These are phyloP conservation scores for Phytophthora sp. DNA, from an alignment of 352 stramenopile genomes.

Conservation along the genomic window DNA sequence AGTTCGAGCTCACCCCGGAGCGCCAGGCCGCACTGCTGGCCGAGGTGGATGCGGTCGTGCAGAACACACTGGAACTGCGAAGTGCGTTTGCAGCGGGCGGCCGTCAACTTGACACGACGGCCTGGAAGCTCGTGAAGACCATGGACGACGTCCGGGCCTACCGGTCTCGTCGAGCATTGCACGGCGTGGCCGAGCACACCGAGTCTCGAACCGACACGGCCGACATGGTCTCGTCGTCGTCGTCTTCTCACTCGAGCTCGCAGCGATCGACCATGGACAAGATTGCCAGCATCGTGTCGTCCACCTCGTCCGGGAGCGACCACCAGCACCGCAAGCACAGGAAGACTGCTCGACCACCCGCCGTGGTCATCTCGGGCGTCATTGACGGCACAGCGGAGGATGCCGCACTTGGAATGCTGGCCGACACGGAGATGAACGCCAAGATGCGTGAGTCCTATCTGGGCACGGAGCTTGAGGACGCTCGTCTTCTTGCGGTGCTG, in stretches of 20 bases:
- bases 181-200: constrained; percentile 24
- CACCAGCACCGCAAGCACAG: constrained; percentile 15
- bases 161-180: constrained; percentile 34
- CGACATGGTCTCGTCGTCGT: constrained; percentile 28
- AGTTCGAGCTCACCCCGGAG: constrained; percentile 29
- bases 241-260: constrained; percentile 32
- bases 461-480: constrained; percentile 41
- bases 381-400: constrained; percentile 49
- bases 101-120: constrained; percentile 35
- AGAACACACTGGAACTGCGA: constrained; percentile 38
- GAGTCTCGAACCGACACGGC: constrained; percentile 26
- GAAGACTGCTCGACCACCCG: constrained; percentile 33
- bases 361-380: constrained; percentile 37
- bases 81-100: constrained; percentile 36
- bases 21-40: constrained; percentile 19
- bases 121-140: constrained; percentile 50
- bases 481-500: constrained; percentile 42
- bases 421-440: constrained; percentile 44
- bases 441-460: constrained; percentile 48
- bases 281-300: constrained; percentile 26
- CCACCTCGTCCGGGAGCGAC: constrained; percentile 27
- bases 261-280: constrained; percentile 34
- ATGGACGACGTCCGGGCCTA: constrained; percentile 46
- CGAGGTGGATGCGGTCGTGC: constrained; percentile 38
- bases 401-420: constrained; percentile 42